A percentile compares a stretch with the other conserved stretches of the same genome.
Evolutionary conservation across 768 basidiomycete genomes (phyloP).

Genomic region (Melanogaster broomeanus): DNA sequence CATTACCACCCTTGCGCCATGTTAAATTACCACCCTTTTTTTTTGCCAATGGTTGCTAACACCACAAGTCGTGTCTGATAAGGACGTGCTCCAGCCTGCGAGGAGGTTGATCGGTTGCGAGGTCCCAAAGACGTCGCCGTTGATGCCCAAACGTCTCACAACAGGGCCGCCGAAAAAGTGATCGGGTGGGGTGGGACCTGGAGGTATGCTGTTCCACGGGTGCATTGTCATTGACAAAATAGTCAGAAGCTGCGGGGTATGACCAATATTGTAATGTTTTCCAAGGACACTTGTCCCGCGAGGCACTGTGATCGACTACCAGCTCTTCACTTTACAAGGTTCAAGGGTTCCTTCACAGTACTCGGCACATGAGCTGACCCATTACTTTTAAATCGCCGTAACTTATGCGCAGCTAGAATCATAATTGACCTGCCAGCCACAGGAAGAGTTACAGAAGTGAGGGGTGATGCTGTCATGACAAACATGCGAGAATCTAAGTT

Average conservation of each 20-base stretch:
- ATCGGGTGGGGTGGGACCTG: too few relatives aligned
- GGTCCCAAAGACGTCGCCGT: too few relatives aligned
- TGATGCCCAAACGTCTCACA: too few relatives aligned
- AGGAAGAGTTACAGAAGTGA: not conserved
- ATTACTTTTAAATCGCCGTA: not conserved
- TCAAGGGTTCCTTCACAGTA: not conserved
- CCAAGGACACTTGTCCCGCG: too few relatives aligned
- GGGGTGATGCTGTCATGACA: not conserved
- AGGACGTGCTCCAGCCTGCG: too few relatives aligned
- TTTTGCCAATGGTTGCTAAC: not conserved
- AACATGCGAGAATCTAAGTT: not conserved
- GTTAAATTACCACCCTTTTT: conserved; percentile 6
- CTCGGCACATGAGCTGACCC: not conserved
- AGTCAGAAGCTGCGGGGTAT: too few relatives aligned
- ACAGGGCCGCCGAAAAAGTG: too few relatives aligned
- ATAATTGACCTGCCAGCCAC: not conserved
- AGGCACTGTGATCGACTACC: not conserved
- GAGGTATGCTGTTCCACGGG: not conserved
- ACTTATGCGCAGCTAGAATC: not conserved
- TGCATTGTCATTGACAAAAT: not conserved
- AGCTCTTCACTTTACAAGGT: not conserved
- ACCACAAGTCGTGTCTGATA: too few relatives aligned
- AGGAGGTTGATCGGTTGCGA: too few relatives aligned
- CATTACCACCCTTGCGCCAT: not conserved
- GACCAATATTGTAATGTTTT: too few relatives aligned